Percentiles rank a stretch among this genome's conserved stretches.
phyloP scores from a whole-genome alignment of 306 rosid genomes.

The Malus asiatica region DNA sequence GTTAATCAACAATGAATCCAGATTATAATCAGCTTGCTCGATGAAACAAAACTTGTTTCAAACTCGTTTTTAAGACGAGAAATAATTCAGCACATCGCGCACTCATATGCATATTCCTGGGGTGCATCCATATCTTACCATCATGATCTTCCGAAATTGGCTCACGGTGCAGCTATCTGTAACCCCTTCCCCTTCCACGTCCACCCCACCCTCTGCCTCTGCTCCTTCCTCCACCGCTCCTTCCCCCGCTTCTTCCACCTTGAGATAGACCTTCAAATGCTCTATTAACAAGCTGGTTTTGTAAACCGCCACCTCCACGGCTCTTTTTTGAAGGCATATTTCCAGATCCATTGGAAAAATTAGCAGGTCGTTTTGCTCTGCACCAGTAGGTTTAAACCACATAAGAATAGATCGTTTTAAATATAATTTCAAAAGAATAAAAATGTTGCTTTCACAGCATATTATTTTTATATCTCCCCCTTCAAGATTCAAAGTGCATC shows the following conservation, averaged over 20 bases:
- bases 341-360: conserved; percentile 47
- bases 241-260: conserved; percentile 53
- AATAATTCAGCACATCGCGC: conserved; percentile 36
- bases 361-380: conserved; percentile 79
- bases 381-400: conserved; percentile 1
- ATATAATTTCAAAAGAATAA: not conserved
- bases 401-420: not conserved
- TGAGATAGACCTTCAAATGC: conserved; percentile 76
- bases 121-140: conserved; percentile 8
- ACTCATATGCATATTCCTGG: conserved; percentile 25
- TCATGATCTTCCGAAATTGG: conserved; percentile 4
- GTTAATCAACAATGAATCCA: conserved; percentile 12
- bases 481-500: not conserved
- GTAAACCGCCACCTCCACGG: conserved; percentile 65
- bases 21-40: conserved; percentile 22
- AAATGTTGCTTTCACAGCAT: not conserved
- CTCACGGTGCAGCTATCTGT: conserved; percentile 27
- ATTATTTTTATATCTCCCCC: not conserved
- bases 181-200: conserved; percentile 73
- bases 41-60: conserved; percentile 38
- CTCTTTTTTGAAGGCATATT: conserved; percentile 59
- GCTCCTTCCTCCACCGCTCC: conserved; percentile 40
- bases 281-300: conserved; percentile 78
- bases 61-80: conserved; percentile 38
- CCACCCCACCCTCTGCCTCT: conserved; percentile 68